A percentile compares a stretch with the other conserved stretches of the same genome.
Evolutionary conservation across 116 monocot species (phyloP).

Genomic region (Cymodocea nodosa): DNA sequence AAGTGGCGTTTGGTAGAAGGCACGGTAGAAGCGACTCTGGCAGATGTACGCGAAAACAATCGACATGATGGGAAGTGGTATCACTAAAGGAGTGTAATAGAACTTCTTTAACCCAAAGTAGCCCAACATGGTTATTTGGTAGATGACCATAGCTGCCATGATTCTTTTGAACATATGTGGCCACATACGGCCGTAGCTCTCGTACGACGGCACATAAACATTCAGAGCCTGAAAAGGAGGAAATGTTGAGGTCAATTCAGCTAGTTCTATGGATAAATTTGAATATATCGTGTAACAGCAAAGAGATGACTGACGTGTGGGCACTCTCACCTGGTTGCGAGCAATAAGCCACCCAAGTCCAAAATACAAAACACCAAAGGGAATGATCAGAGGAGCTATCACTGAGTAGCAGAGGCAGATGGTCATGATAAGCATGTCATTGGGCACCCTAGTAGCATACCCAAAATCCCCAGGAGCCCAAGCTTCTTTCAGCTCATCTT

Average conservation of each 20-base stretch:
- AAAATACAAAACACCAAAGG: constrained; percentile 78
- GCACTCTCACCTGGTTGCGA: constrained; percentile 49
- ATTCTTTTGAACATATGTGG: constrained; percentile 85
- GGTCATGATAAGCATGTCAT: constrained; percentile 88
- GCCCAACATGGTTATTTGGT: constrained; percentile 81
- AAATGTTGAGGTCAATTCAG: no score
- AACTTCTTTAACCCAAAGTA: constrained; percentile 62
- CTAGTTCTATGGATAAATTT: not conserved
- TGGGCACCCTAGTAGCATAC: constrained; percentile 74
- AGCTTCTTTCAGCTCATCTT: constrained; percentile 71
- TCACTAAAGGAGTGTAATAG: constrained; percentile 25
- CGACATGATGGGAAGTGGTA: constrained; percentile 39
- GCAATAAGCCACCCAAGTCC: constrained; percentile 78
- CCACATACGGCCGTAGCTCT: constrained; percentile 94
- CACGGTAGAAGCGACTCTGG: constrained; percentile 47
- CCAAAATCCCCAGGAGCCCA: constrained; percentile 77
- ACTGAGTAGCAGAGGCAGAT: constrained; percentile 86
- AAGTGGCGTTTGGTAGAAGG: constrained; percentile 52
- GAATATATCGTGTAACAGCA: not conserved
- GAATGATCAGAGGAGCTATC: constrained; percentile 83
- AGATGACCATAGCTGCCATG: constrained; percentile 57
- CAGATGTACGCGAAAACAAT: constrained; percentile 40
- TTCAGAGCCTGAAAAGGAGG: constrained; percentile 42
- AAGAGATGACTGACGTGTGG: not conserved
- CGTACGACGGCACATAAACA: constrained; percentile 70